Percentiles rank a stretch among this genome's conserved stretches.
Evolutionary conservation across 768 basidiomycete species (phyloP).

Genomic region (Flagelloscypha sp.): DNA sequence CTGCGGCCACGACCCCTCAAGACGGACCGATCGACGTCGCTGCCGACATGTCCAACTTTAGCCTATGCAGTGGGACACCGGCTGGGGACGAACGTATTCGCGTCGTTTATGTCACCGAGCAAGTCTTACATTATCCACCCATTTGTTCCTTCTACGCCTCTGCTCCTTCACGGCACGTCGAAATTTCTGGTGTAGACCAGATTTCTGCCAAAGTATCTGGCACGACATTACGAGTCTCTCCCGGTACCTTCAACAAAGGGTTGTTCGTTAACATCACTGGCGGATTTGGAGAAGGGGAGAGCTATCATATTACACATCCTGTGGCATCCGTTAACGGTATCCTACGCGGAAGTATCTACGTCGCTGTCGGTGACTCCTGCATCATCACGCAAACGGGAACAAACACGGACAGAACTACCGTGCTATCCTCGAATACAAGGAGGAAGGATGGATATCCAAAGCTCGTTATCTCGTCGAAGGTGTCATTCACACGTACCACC

Average conservation of each 20-base stretch:
- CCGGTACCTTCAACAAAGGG: conserved; percentile 83
- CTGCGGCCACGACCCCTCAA: conserved; percentile 47
- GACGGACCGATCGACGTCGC: conserved; percentile 32
- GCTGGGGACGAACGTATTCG: conserved; percentile 41
- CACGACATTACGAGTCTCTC: conserved; percentile 71
- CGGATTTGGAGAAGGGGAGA: conserved; percentile 67
- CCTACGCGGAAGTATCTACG: conserved; percentile 84
- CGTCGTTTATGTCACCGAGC: conserved; percentile 81
- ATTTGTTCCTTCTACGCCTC: conserved; percentile 76
- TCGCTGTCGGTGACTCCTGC: conserved; percentile 74
- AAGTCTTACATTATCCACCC: conserved; percentile 96
- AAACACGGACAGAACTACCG: conserved; percentile 56
- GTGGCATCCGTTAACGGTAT: conserved; percentile 87
- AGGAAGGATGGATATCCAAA: conserved; percentile 93
- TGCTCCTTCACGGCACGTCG: conserved; percentile 67
- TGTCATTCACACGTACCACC: conserved; percentile 75
- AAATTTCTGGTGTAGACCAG: conserved; percentile 81
- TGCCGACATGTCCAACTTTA: conserved; percentile 55
- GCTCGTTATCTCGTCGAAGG: conserved; percentile 84
- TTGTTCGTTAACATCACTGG: conserved; percentile 75
- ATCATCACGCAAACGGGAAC: conserved; percentile 77
- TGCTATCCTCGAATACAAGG: conserved; percentile 89
- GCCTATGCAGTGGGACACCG: conserved; percentile 33
- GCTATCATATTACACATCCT: conserved; percentile 86
- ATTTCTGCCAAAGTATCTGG: conserved; percentile 89